phyloP scores from a whole-genome alignment of 257 asterid species.

The Nicotiana knightiana region DNA sequence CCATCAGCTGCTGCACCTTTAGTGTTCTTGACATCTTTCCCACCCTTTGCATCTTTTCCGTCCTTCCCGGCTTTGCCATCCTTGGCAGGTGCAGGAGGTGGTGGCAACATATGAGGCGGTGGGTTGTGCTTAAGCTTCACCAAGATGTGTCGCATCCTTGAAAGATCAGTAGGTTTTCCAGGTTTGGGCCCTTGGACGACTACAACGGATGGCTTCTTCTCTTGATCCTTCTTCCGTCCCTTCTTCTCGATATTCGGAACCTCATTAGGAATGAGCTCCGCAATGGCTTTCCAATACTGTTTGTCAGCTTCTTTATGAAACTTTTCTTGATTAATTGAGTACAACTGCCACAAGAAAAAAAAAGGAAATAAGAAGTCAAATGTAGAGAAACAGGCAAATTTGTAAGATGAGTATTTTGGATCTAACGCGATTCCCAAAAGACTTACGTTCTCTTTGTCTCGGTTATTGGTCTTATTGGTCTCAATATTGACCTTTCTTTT shows the following conservation, averaged over 20 bases:
- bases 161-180: slow-evolving; percentile 37
- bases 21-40: slow-evolving; percentile 43
- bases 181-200: slow-evolving; percentile 94
- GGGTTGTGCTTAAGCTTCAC: slow-evolving; percentile 15
- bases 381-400: neutral
- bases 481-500: slow-evolving; percentile 65
- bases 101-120: slow-evolving; percentile 7
- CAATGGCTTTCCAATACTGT: slow-evolving; percentile 92
- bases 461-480: slow-evolving; percentile 59
- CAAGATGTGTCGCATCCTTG: slow-evolving; percentile 13
- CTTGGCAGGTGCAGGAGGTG: neutral
- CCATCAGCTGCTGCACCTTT: slow-evolving; percentile 32
- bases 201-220: slow-evolving; percentile 25
- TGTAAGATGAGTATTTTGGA: neutral
- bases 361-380: neutral
- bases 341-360: slow-evolving; percentile 28
- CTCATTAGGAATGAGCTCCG: slow-evolving; percentile 83
- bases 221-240: slow-evolving; percentile 83
- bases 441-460: slow-evolving; percentile 72
- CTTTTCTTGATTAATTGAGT: slow-evolving; percentile 57
- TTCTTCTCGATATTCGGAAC: slow-evolving; percentile 72
- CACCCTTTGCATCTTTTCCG: slow-evolving; percentile 32
- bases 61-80: slow-evolving; percentile 19
- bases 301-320: slow-evolving; percentile 91
- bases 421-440: neutral